Base-by-base conservation (phyloP, 2,329 filamentous ascomycete genomes). In the Colletotrichum musae region DNA sequence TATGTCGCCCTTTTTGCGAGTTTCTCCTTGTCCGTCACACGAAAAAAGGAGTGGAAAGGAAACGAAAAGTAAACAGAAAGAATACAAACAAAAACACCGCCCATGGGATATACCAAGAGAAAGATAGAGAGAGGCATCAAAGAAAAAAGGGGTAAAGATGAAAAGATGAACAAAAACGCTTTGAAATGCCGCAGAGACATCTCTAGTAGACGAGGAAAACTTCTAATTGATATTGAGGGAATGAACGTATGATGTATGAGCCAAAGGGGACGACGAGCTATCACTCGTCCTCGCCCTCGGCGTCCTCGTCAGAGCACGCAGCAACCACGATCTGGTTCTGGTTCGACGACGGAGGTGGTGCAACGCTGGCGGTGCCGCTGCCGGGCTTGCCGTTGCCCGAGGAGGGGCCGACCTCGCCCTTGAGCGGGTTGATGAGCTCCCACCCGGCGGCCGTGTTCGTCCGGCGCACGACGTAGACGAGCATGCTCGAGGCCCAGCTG, bases 391-490 rank as follows among this genome's bases (percentile, higher is more conserved):
- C 69, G 50, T 70, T 70, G n/a, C 70, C 70, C 7, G 62, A 53
- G 32, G 70, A 71, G 12, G 66, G 66, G 2, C 70, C 70, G 52
- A 70, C 43, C 18, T 69, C 53, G 18, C 64, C 64, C 18, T 64
- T 69, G 13, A 83, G 70, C 16, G 75, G 74, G 39, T 78, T 76
- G 63, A 77, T 79, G 21, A 79, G 73, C 72, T 75, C 74, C 81
- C 82, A 84, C 39, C 32, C 47, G 5, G 75, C 76, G 7, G 32
- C 53, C 2, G 39, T 63, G 21, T 60, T 53, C 1, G 72, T 73
- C 36, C 60, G 60, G 45, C 67, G 68, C 47, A 84, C 80, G 45
- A 85, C 81, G 5, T 75, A 77, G 16, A 85, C 82, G 2, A 77
- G 76, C 5, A 72, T 70, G 43, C 73, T 74, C 12, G 76, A 77